Evolutionary conservation across 2,329 filamentous ascomycete genomes (phyloP).

Genomic region (Tothia fuscella): DNA sequence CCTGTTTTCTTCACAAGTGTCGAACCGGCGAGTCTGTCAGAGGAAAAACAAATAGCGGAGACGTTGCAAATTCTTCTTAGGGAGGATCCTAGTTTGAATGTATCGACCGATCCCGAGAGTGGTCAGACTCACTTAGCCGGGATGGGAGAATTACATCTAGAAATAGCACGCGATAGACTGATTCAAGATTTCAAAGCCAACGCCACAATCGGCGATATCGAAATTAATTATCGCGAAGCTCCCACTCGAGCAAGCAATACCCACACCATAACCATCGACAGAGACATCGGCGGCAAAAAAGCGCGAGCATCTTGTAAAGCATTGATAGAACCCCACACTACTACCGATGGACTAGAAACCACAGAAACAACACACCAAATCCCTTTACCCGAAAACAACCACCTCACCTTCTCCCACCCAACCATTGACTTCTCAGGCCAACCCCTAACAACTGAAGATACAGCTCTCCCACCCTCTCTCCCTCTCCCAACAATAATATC

Average conservation of each 20-base stretch:
- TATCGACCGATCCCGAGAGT: constrained; percentile 75
- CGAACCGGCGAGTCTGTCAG: constrained; percentile 64
- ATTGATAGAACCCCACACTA: constrained; percentile 35
- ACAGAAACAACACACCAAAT: constrained; percentile 16
- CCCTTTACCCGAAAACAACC: constrained; percentile 55
- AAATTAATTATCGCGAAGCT: constrained; percentile 90
- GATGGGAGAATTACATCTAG: constrained; percentile 92
- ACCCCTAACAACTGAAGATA: not conserved
- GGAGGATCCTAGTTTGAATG: constrained; percentile 85
- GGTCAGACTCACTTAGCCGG: constrained; percentile 88
- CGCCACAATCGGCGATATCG: constrained; percentile 75
- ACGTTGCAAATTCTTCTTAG: constrained; percentile 67
- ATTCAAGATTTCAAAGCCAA: constrained; percentile 81
- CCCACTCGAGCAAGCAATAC: constrained; percentile 31
- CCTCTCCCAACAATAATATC: constrained; percentile 36
- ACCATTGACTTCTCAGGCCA: constrained; percentile 22
- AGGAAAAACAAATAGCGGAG: constrained; percentile 67
- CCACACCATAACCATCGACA: constrained; percentile 58
- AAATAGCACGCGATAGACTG: constrained; percentile 80
- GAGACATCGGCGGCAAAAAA: constrained; percentile 64
- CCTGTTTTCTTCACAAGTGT: constrained; percentile 96
- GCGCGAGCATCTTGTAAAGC: constrained; percentile 68
- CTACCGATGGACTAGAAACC: constrained; percentile 16
- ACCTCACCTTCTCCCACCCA: constrained; percentile 45
- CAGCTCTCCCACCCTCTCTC: constrained; percentile 39